Conservation (phyloP, 2,329 filamentous ascomycete genomes). For the Alternaria postmessia region DNA sequence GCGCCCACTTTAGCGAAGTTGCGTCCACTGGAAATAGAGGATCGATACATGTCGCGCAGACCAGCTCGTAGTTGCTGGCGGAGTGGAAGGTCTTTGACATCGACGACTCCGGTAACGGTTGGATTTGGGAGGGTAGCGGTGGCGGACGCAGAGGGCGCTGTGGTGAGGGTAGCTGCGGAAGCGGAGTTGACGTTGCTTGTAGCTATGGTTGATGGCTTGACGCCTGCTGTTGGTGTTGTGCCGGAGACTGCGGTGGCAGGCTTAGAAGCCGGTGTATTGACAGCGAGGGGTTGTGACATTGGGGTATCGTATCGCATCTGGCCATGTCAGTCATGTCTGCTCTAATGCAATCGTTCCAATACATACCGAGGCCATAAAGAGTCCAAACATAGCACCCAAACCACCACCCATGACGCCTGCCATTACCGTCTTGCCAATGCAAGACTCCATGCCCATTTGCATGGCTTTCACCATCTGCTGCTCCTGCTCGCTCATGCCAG, state of each 20-base stretch:
- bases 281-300: constrained; percentile 61
- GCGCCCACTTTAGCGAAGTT: constrained; percentile 94
- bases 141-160: constrained; percentile 64
- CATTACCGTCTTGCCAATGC: constrained; percentile 85
- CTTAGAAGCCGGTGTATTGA: constrained; percentile 38
- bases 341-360: not conserved
- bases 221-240: constrained; percentile 11
- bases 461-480: constrained; percentile 67
- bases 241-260: constrained; percentile 54
- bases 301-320: constrained; percentile 99
- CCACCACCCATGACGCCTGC: constrained; percentile 94
- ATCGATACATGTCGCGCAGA: constrained; percentile 92
- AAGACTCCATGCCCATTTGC: constrained; percentile 88
- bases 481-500: constrained; percentile 55
- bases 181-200: constrained; percentile 8
- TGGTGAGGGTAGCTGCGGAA: constrained; percentile 9
- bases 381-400: constrained; percentile 89
- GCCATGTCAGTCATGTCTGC: constrained; percentile 2
- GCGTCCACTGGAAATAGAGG: constrained; percentile 83
- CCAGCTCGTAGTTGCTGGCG: constrained; percentile 83
- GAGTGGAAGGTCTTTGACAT: constrained; percentile 73
- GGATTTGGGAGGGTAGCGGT: constrained; percentile 63
- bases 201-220: constrained; percentile 13
- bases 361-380: constrained; percentile 96
- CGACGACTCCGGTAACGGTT: constrained; percentile 51